Evolutionary conservation across 208 protist species (phyloP), one percentile per base, ranked within the genome.

Genomic region (Wallacemonas sp.): DNA sequence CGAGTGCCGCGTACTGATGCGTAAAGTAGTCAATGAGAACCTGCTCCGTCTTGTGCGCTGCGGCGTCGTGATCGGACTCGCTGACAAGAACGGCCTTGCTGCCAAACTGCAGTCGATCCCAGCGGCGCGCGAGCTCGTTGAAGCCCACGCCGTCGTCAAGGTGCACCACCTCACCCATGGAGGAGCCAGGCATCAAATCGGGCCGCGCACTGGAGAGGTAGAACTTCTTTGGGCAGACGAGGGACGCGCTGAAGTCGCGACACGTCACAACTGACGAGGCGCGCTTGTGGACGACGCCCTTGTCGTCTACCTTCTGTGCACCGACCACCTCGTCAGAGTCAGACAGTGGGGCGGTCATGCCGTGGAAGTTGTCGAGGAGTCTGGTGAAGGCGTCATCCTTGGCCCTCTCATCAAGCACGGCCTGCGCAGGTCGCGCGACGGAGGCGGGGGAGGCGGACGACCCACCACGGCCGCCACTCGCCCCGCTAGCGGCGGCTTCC

Each of bases 81-180:
- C 69, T 67, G 43, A 96, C 80, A 14, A 92, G 63, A 30, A 90
- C 54, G 9, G 90, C 90, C 41, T 85, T 83, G 68, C 87, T 96
- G 48, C 87, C 87, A 62, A 94, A 94, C 79, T 93, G 87, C 54
- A 94, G 75, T 0, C 90, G 77, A 67, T 96, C 90, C 86, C 87
- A 96, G 24, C 85, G 80, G 56, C 87, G 81, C 11, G 83, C 87
- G 1, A 96, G 86, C 73, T 96, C 90, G 65, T 89, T 91, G 68
- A 96, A 96, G 41, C 83, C 78, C n/a, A 79, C 90, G n/a, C 70
- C 77, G 74, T 96, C 90, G 39, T 96, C 87, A 30, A 91, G 74
- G 76, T 78, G 82, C 38, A 93, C 81, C 17, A 85, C 78, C 12
- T 93, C 87, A 0, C 80, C 83, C 36, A 96, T 87, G n/a, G 87